These are phyloP conservation scores for Geum urbanum DNA, from an alignment of 306 rosid genomes.

Conservation along the genomic window DNA sequence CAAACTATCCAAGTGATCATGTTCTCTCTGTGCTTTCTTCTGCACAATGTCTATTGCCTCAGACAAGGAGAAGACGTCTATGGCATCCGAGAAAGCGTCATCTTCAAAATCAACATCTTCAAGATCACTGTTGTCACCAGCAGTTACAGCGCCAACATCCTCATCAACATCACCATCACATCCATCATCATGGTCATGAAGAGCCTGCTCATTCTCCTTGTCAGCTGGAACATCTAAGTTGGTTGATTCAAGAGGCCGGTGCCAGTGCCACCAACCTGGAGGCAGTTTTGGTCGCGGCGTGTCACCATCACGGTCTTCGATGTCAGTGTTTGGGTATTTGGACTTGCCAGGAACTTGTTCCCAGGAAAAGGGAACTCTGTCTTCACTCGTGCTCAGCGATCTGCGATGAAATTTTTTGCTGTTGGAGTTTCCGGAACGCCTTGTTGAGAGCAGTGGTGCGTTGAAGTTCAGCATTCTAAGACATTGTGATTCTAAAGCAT, in stretches of 20 bases:
- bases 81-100: slow-evolving; percentile 42
- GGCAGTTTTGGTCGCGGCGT: slow-evolving; percentile 59
- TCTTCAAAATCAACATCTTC: slow-evolving; percentile 10
- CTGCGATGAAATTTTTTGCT: slow-evolving; percentile 9
- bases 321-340: slow-evolving; percentile 27
- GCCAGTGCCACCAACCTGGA: slow-evolving; percentile 49
- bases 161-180: slow-evolving; percentile 11
- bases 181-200: slow-evolving; percentile 12
- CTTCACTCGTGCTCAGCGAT: slow-evolving; percentile 25
- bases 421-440: slow-evolving; percentile 32
- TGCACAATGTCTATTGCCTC: slow-evolving; percentile 81
- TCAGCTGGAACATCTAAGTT: neutral
- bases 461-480: slow-evolving; percentile 63
- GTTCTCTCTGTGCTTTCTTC: slow-evolving; percentile 31
- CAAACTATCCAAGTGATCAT: slow-evolving; percentile 22
- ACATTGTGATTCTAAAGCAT: slow-evolving; percentile 25
- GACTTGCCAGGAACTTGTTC: slow-evolving; percentile 75
- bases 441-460: slow-evolving; percentile 65
- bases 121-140: neutral
- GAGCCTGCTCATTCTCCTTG: neutral
- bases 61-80: slow-evolving; percentile 68
- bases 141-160: neutral
- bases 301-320: neutral
- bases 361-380: slow-evolving; percentile 81
- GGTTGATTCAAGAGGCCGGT: slow-evolving; percentile 19